Base-by-base conservation (phyloP, 352 stramenopile species). In the Phytophthora idaei region DNA sequence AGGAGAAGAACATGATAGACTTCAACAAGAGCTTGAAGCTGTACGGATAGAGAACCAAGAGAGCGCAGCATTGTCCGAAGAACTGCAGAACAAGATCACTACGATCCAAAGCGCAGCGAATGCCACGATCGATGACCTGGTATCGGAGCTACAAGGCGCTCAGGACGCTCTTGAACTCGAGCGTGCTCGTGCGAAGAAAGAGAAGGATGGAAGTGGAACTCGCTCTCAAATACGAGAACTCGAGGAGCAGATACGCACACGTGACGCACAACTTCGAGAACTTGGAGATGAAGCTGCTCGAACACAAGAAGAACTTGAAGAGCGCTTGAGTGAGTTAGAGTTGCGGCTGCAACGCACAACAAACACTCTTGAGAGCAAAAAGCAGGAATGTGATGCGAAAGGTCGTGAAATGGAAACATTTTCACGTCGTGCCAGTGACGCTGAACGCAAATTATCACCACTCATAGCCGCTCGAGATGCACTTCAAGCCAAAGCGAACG, bases 61-160 rank as follows among this genome's bases (percentile, higher is more conserved):
- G 21, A 68, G 58, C 1, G 61, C 44, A 14, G 71, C 74, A 0
- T 57, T 85, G 7, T 64, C 76, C 0, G 85, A 91, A 41, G 81
- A 91, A 56, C 47, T 93, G 31, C 85, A 93, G 42, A 64, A 51
- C 11, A 90, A 93, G 57, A 79, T 93, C 54, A 79, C 75, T 14
- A 87, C 85, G 0, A 83, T 93, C 27, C 85, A 93, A 61, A 89
- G 54, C 59, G 85, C 85, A 5, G 85, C 85, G 12, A 93, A 93
- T 66, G 85, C 85, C 0, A 93, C 85, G 7, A 91, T 93, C 48
- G 89, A 93, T 58, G 85, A 93, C 25, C 60, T 93, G 2, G 77
- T 91, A 48, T 57, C 41, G 5, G 85, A 93, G 58, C 37, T 93
- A 8, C 83, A 90, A 57, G 67, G 67, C 27, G 75, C 74, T 6